phyloP scores from a whole-genome alignment of 2,329 filamentous ascomycete genomes.

The Pseudohalonectria lignicola region DNA sequence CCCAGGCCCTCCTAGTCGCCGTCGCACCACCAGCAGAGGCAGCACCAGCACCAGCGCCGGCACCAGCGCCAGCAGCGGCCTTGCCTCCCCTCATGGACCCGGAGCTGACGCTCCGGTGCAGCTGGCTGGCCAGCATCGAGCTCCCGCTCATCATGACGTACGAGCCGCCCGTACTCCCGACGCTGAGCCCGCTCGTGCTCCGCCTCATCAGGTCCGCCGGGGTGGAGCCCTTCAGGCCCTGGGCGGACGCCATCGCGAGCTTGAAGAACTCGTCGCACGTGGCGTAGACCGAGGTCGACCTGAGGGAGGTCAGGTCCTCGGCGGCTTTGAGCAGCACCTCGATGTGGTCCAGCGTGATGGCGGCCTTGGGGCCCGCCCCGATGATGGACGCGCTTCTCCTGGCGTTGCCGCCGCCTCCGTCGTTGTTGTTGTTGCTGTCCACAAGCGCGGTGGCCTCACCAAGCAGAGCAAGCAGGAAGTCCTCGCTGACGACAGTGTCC shows the following conservation, averaged over 20 bases:
- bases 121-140: constrained; percentile 54
- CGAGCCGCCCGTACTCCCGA: constrained; percentile 23
- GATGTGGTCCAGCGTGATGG: constrained; percentile 63
- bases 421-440: constrained; percentile 21
- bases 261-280: constrained; percentile 71
- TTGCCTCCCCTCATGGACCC: no score
- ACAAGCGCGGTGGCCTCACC: constrained; percentile 76
- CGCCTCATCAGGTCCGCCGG: constrained; percentile 52
- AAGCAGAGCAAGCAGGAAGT: constrained; percentile 72
- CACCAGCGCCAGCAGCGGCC: no score
- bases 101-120: constrained; percentile 48
- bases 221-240: constrained; percentile 47
- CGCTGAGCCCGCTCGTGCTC: constrained; percentile 29
- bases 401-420: constrained; percentile 4
- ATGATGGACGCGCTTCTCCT: constrained; percentile 5
- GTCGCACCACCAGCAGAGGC: no score
- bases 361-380: constrained; percentile 25
- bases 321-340: constrained; percentile 65
- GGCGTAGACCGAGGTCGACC: constrained; percentile 54
- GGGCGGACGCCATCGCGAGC: constrained; percentile 61
- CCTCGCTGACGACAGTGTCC: constrained; percentile 77
- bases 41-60: no score
- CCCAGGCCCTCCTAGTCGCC: constrained; percentile 36
- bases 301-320: constrained; percentile 69
- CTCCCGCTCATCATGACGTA: constrained; percentile 67